phyloP scores from a whole-genome alignment of 1,284 basidiomycete genomes.

The Fomitopsis schrenkii region DNA sequence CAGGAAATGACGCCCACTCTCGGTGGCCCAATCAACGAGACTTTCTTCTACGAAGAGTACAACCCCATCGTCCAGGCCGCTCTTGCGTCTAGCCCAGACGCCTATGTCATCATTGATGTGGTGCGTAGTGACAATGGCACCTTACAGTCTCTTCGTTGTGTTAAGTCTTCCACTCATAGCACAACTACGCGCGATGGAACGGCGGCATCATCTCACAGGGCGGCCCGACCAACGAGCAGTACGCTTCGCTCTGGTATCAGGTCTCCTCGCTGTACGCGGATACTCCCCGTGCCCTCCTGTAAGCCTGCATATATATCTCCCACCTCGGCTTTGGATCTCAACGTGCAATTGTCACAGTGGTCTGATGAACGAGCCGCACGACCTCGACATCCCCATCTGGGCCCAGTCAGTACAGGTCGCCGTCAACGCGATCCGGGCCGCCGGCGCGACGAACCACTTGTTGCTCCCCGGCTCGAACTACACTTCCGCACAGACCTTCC shows the following conservation, averaged over 20 bases:
- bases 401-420: slow-evolving; percentile 42
- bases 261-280: slow-evolving; percentile 47
- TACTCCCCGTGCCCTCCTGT: slow-evolving; percentile 46
- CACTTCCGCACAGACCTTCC: slow-evolving; percentile 42
- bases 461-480: slow-evolving; percentile 43
- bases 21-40: slow-evolving; percentile 40
- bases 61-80: slow-evolving; percentile 45
- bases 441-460: slow-evolving; percentile 44
- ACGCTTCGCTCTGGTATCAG: slow-evolving; percentile 48
- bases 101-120: slow-evolving; percentile 50
- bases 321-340: neutral
- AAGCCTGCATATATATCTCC: slow-evolving; percentile 3
- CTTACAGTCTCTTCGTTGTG: neutral
- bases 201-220: slow-evolving; percentile 47
- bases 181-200: slow-evolving; percentile 55
- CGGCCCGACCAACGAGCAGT: slow-evolving; percentile 49
- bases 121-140: slow-evolving; percentile 11
- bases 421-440: slow-evolving; percentile 46
- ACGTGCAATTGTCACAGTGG: slow-evolving; percentile 21
- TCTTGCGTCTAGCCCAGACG: slow-evolving; percentile 34
- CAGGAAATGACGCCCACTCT: slow-evolving; percentile 49
- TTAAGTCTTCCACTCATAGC: slow-evolving; percentile 19
- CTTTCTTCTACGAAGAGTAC: slow-evolving; percentile 40
- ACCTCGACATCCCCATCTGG: slow-evolving; percentile 40
- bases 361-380: slow-evolving; percentile 53